Evolutionary conservation across 140 eudicot genomes (phyloP), one percentile per base, ranked within the genome.

Genomic region (Oenanthe javanica): DNA sequence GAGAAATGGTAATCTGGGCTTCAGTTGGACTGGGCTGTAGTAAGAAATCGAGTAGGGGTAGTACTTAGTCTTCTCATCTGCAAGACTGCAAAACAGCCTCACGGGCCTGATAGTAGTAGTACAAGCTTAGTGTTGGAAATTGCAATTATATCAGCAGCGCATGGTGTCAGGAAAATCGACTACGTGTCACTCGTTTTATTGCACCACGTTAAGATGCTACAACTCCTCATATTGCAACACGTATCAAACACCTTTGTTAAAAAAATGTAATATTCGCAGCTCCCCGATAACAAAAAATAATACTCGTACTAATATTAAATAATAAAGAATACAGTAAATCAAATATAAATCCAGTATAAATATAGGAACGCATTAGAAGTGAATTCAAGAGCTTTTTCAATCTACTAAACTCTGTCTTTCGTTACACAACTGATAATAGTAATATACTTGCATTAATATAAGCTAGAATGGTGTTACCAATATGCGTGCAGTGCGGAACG

Each of bases 401-500:
- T 61, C 70, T n/a, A 61, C 70, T 4, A 18, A 55, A 55, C 63
- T 55, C 23, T 55, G 21, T 61, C 5, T 61, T 61, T 23, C 38
- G 9, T n/a, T n/a, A 54, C 61, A 54, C n/a, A n/a, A n/a, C 5
- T 50, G 31, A 31, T 31, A 50, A 16, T 50, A 11, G 10, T 3
- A 50, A 50, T 7, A 55, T 4, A 55, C 69, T 21, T 25, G 19
- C 13, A 61, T n/a, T 61, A 8, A 61, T n/a, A 8, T n/a, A n/a
- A 61, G 69, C 31, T n/a, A 61, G 36, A 69, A 48, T 78, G 25
- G 92, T 87, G 72, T 51, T 90, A 27, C 97, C 97, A 38, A 23
- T 85, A 46, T 93, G 96, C 38, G 88, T 93, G 82, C 87, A 89
- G 87, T 93, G 98, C 43, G 98, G 98, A 66, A 91, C 91, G 0